Base-by-base conservation (phyloP, 176 grass and related monocot species). In the Rhynchospora breviuscula region DNA sequence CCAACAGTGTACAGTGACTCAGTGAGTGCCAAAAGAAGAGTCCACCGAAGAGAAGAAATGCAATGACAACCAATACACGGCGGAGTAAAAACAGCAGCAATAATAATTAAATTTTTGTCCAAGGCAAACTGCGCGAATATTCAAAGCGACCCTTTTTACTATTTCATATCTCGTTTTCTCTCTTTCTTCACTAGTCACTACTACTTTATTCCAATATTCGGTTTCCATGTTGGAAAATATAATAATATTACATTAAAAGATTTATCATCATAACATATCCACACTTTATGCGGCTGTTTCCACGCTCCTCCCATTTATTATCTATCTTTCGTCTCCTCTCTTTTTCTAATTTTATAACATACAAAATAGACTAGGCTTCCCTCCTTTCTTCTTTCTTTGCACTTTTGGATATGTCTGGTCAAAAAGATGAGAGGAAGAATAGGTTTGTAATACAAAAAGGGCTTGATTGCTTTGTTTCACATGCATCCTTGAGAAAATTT, bases 231-330 rank as follows among this genome's bases (percentile, higher is more conserved):
- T 47, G 23, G 54, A 29, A 67, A 68, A 49, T 46, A 64, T 64
- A 64, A 63, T 45, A 81, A 22, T 14, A 47, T 63, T 49, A 22
- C 8, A 66, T 82, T 66, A 52, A 63, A 51, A 49, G 44, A 82
- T 66, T 52, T 67, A 47, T 51, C 21, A 63, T 81, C 79, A 78
- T 78, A 57, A 78, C 79, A 81, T 64, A 81, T 81, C 35, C 79
- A 81, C 80, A 82, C 80, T 82, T 82, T 82, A 64, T 67, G 43
- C 60, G 79, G 60, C 79, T 61, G 79, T 82, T 82, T 82, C 79
- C 45, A 82, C 61, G 79, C 79, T 82, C 79, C 61, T 82, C 43
- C 18, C 80, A 82, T 82, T 82, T 82, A 82, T 65, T 82, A 82
- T 67, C 80, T 22, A 81, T 63, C 59, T 80, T 63, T 43, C 58